phyloP scores from a whole-genome alignment of 768 basidiomycete species.

The Mycena galericulata region DNA sequence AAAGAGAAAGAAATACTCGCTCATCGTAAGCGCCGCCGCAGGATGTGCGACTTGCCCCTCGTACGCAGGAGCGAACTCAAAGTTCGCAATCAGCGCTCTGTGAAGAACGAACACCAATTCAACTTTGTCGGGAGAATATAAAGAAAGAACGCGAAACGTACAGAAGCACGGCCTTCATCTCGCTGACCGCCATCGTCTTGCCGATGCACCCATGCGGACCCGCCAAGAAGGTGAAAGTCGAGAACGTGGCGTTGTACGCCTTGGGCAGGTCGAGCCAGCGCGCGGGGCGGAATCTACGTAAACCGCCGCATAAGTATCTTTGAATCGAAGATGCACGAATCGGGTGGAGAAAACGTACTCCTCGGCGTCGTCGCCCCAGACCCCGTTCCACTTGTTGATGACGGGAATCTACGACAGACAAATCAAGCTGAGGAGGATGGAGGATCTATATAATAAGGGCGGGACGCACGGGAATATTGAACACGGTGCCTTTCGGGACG shows the following conservation, averaged over 20 bases:
- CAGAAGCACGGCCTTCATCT: conserved; percentile 61
- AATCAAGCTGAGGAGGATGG: no score
- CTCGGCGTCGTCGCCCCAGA: conserved; percentile 66
- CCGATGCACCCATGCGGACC: conserved; percentile 62
- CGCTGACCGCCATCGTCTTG: conserved; percentile 60
- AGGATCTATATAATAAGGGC: no score
- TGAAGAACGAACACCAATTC: background rate
- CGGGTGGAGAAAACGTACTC: no score
- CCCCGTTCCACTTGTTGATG: conserved; percentile 60
- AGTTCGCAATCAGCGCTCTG: conserved; percentile 55
- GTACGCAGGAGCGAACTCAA: conserved; percentile 58
- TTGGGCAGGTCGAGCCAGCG: conserved; percentile 59
- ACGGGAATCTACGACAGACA: no score
- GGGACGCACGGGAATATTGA: conserved; percentile 59
- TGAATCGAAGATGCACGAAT: no score
- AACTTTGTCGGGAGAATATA: no score
- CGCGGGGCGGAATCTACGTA: conserved; percentile 55
- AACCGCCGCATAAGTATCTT: background rate
- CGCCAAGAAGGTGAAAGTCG: conserved; percentile 56
- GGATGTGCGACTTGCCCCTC: conserved; percentile 54
- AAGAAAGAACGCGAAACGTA: conserved; percentile 23
- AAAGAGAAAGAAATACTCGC: conserved; percentile 43
- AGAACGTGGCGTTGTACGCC: conserved; percentile 50
- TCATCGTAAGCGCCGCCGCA: conserved; percentile 61
- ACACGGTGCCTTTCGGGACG: conserved; percentile 58